Evolutionary conservation across 2,329 filamentous ascomycete species (phyloP), one percentile per base, ranked within the genome.

Genomic region (Leptographium galeiforme): DNA sequence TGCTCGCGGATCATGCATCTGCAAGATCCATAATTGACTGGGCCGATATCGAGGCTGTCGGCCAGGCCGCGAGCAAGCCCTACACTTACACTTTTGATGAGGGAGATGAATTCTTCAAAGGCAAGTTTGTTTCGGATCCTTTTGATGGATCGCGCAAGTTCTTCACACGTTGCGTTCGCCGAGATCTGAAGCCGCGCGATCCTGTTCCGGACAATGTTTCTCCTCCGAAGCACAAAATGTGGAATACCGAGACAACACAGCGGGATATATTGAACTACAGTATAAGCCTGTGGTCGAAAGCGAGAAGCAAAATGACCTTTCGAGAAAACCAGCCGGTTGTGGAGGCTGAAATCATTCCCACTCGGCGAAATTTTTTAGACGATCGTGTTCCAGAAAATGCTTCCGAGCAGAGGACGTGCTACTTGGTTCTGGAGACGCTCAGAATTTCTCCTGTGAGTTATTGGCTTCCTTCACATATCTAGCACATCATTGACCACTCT

Each of bases 291-390:
- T 91, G 79, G 68, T 72, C 74, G 6, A 85, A 81, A 25, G 68
- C 81, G 56, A 72, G 79, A 53, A 58, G 68, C 18, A 71, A 69
- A 40, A 64, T 76, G 53, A 63, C 62, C 0, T 85, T 84, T 69
- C 72, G 79, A 38, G 72, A 78, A 40, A 70, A 84, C n/a, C 88
- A 97, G 60, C 87, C 89, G 1, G 93, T 98, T 0, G 68, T 95
- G 6, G 76, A 84, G 60, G 89, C 85, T 0, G 79, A 91, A 58
- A 71, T 85, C 48, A 76, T 95, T 32, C 73, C 85, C 1, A 74
- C 89, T 38, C 82, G 89, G n/a, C 81, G 89, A 34, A 95, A 97
- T 64, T 76, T 93, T 38, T 74, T 97, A 1, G 88, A 91, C 54
- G 80, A 84, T 25, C 72, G 75, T 8, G 73, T 79, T 34, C 68